A percentile compares a stretch with the other conserved stretches of the same genome.
phyloP scores from a whole-genome alignment of 2,329 filamentous ascomycete species.

The Grosmannia penicillata region DNA sequence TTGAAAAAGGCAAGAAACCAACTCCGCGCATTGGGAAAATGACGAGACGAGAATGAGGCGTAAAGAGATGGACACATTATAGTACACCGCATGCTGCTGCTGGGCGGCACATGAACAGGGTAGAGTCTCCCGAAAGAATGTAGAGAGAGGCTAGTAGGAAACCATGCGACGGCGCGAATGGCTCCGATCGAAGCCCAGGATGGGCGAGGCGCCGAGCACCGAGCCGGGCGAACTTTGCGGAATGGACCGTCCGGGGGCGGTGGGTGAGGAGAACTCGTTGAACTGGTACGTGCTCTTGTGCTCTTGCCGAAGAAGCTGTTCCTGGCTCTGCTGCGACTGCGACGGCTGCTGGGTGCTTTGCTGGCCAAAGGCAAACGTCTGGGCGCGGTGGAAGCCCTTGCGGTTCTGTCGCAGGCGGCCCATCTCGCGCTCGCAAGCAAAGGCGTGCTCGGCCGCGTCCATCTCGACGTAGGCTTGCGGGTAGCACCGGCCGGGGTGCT shows the following conservation, averaged over 20 bases:
- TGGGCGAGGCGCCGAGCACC: slow-evolving; percentile 25
- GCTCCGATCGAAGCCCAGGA: slow-evolving; percentile 33
- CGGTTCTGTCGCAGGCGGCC: slow-evolving; percentile 77
- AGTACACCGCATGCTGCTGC: slow-evolving; percentile 1
- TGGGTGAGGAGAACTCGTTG: slow-evolving; percentile 30
- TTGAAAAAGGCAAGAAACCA: not conserved
- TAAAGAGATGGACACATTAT: not conserved
- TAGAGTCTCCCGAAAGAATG: not conserved
- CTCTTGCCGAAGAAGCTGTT: not conserved
- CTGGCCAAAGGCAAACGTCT: slow-evolving; percentile 91
- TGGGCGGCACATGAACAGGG: not conserved
- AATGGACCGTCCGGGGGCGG: slow-evolving; percentile 28
- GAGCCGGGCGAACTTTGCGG: slow-evolving; percentile 25
- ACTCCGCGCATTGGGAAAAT: too few relatives aligned
- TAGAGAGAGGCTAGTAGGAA: slow-evolving; percentile 28
- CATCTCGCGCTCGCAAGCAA: slow-evolving; percentile 87
- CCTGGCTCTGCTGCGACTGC: not conserved
- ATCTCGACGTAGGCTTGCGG: slow-evolving; percentile 96
- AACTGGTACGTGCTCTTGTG: not conserved
- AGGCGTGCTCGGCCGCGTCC: slow-evolving; percentile 80
- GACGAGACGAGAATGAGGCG: not conserved
- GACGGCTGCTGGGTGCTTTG: slow-evolving; percentile 11
- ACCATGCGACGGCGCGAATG: slow-evolving; percentile 43
- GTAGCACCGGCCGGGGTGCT: slow-evolving; percentile 68
- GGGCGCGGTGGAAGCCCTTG: slow-evolving; percentile 70